Conservation (phyloP, 2,329 filamentous ascomycete genomes). For the Talaromyces sp. region DNA sequence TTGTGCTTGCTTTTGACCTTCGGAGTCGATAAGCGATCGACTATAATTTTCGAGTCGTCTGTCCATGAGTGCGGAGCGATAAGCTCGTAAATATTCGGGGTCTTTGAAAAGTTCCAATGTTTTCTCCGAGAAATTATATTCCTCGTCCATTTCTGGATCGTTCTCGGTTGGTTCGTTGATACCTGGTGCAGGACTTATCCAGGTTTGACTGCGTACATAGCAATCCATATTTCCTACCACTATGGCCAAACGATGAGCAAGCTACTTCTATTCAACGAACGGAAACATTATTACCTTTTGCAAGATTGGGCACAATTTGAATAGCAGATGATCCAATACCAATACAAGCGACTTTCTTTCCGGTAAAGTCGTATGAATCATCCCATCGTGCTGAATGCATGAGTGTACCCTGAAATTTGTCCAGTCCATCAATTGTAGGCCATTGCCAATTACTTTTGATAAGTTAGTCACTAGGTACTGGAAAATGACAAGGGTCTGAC, state of each 20-base stretch:
- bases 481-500: neutral
- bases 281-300: neutral
- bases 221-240: conserved; percentile 5
- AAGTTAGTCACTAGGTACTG: neutral
- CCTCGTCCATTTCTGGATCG: conserved; percentile 11
- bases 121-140: conserved; percentile 6
- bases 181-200: conserved; percentile 5
- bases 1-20: neutral
- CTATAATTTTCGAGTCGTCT: neutral
- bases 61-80: conserved; percentile 9
- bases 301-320: conserved; percentile 19
- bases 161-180: conserved; percentile 10
- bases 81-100: neutral
- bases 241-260: neutral
- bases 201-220: conserved; percentile 5
- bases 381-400: conserved; percentile 33
- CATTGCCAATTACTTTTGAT: conserved; percentile 2
- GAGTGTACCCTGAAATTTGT: conserved; percentile 34
- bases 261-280: no score
- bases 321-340: conserved; percentile 27
- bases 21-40: neutral
- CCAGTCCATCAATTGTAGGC: conserved; percentile 31
- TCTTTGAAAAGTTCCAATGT: conserved; percentile 9
- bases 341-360: conserved; percentile 26
- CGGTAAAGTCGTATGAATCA: conserved; percentile 24